phyloP scores from a whole-genome alignment of 768 basidiomycete species.

The Collybia mongolica region DNA sequence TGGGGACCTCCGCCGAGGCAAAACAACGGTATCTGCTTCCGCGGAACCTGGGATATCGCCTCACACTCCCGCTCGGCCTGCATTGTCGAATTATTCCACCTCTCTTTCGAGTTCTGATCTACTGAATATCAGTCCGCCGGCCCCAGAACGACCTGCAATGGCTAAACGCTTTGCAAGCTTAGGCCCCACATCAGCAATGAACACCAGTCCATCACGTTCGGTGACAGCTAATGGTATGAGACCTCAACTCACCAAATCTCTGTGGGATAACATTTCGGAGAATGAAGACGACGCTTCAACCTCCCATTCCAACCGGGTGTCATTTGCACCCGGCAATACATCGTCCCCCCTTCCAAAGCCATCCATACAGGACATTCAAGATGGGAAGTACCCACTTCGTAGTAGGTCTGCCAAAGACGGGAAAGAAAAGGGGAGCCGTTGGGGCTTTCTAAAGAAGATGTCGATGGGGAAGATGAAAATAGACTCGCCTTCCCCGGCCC shows the following conservation, averaged over 20 bases:
- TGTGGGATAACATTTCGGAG: slow-evolving; percentile 52
- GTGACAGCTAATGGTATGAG: slow-evolving; percentile 30
- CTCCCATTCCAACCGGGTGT: slow-evolving; percentile 14
- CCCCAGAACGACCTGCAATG: slow-evolving; percentile 32
- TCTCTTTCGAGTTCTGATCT: slow-evolving; percentile 75
- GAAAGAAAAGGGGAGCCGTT: slow-evolving; percentile 71
- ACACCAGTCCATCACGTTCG: slow-evolving; percentile 33
- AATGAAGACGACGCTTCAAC: slow-evolving; percentile 12
- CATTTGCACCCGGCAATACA: slow-evolving; percentile 10
- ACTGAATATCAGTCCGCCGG: slow-evolving; percentile 35
- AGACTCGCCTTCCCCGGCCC: slow-evolving; percentile 52
- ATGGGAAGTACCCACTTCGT: slow-evolving; percentile 19
- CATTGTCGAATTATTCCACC: slow-evolving; percentile 48
- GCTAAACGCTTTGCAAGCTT: slow-evolving; percentile 69
- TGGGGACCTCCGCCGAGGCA: slow-evolving; percentile 65
- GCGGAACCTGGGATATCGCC: slow-evolving; percentile 23
- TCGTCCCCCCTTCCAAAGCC: slow-evolving; percentile 13
- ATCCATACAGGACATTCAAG: slow-evolving; percentile 14
- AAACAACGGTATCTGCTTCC: slow-evolving; percentile 25
- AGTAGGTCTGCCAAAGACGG: slow-evolving; percentile 29
- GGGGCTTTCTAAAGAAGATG: slow-evolving; percentile 99
- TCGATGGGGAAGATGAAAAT: slow-evolving; percentile 89
- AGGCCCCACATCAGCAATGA: slow-evolving; percentile 48
- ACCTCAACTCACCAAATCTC: slow-evolving; percentile 40
- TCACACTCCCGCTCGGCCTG: slow-evolving; percentile 34